Evolutionary conservation across 73 alveolate genomes (phyloP), one percentile per base, ranked within the genome.

Genomic region (Blepharisma stoltei): DNA sequence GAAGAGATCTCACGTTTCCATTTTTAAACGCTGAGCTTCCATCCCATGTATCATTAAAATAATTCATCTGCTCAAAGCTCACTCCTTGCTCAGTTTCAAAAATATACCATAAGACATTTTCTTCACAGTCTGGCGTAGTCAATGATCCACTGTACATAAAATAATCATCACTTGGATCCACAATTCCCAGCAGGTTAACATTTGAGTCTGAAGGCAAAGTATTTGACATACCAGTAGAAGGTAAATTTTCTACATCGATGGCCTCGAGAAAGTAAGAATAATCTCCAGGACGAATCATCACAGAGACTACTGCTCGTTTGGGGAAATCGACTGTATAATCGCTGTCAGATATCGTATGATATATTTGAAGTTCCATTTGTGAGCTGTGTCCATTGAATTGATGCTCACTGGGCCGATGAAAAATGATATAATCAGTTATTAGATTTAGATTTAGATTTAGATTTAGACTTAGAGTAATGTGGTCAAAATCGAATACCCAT

Each of bases 251-350:
- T 14, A 60, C 73, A 1, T 60, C 18, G 2, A 60, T 60, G 0
- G 73, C 14, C 5, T n/a, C 46, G 47, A 60, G 5, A 25, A 60
- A 60, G 46, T 60, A 60, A 25, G 46, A 14, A 14, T 1, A 8
- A 25, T 60, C 73, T 20, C 73, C 73, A 18, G 73, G 73, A 1
- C 73, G 37, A 2, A 60, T n/a, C 37, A 60, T 14, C 11, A 60
- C 73, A 14, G 73, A 60, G 5, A 60, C 73, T 5, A 60, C 46
- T 20, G 73, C 73, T 14, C 23, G 11, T 8, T 38, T 60, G 38
- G 73, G 73, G 73, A 60, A 60, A 25, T 60, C 73, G 5, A 60
- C 14, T 14, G 73, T 60, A 38, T 60, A 60, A 38, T 60, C 73
- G 4, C 73, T 60, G 5, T 60, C 73, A 38, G 14, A n/a, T 20